Conservation (phyloP, 129 eudicot species). For the Centrapalus pauciflorus region DNA sequence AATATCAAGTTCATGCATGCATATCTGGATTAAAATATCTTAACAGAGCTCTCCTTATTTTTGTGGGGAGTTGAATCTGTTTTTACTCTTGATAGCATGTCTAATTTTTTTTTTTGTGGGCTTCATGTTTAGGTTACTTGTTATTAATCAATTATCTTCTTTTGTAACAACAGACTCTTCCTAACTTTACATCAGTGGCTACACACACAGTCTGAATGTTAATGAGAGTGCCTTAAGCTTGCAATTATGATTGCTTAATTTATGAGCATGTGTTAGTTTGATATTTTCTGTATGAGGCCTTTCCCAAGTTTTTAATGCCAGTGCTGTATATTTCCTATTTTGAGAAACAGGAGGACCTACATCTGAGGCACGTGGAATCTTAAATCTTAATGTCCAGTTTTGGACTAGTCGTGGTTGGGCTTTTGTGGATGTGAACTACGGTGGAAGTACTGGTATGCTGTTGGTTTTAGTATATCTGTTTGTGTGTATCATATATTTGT, state of each 20-base stretch:
- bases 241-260: neutral
- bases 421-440: constrained; percentile 96
- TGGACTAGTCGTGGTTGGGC: constrained; percentile 99
- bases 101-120: neutral
- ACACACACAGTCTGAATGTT: neutral
- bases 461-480: neutral
- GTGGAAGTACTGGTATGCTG: constrained; percentile 91
- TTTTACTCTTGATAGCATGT: neutral
- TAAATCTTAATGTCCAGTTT: constrained; percentile 73
- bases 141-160: neutral
- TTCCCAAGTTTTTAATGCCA: neutral
- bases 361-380: constrained; percentile 78
- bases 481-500: neutral
- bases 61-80: neutral
- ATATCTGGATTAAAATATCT: neutral
- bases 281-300: neutral
- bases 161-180: neutral
- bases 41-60: neutral
- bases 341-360: constrained; percentile 86
- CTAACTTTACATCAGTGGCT: neutral
- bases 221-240: neutral
- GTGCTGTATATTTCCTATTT: constrained; percentile 5
- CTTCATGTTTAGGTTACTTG: neutral
- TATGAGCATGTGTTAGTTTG: neutral
- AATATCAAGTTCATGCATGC: neutral